These are phyloP conservation scores for Nepenthes alata DNA, from an alignment of 179 eudicot genomes.

Conservation along the genomic window DNA sequence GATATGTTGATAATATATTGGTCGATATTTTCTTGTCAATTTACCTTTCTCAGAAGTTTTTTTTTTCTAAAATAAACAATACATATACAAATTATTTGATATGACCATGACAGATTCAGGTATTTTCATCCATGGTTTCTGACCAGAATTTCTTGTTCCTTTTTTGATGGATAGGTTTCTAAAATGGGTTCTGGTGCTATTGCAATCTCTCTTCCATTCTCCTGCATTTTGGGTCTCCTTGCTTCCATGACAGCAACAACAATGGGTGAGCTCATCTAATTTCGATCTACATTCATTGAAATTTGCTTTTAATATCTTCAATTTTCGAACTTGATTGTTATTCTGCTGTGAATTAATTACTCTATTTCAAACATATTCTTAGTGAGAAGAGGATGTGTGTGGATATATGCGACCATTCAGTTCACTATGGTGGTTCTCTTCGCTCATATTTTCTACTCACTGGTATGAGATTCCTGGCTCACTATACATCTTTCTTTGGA, in stretches of 20 bases:
- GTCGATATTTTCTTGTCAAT: too few relatives aligned
- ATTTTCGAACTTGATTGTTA: background rate
- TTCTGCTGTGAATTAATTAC: background rate
- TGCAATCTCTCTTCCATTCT: constrained; percentile 88
- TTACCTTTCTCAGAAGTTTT: too few relatives aligned
- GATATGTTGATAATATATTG: too few relatives aligned
- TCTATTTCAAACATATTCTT: constrained; percentile 4
- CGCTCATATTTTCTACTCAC: constrained; percentile 58
- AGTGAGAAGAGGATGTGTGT: constrained; percentile 70
- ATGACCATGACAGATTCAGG: too few relatives aligned
- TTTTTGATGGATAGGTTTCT: constrained; percentile 32
- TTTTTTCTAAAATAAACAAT: too few relatives aligned
- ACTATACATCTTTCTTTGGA: background rate
- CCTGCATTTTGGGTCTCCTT: constrained; percentile 80
- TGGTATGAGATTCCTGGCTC: constrained; percentile 36
- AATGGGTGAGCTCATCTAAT: constrained; percentile 54
- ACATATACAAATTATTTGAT: too few relatives aligned
- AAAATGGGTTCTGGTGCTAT: constrained; percentile 80
- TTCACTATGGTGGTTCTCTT: constrained; percentile 62
- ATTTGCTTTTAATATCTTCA: background rate
- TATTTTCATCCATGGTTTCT: background rate
- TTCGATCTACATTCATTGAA: background rate
- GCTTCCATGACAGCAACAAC: constrained; percentile 86
- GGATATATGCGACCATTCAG: constrained; percentile 74
- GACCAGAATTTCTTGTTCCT: background rate